These are phyloP conservation scores for Pseudevernia furfuracea DNA, from an alignment of 495 filamentous ascomycete species.

Conservation along the genomic window DNA sequence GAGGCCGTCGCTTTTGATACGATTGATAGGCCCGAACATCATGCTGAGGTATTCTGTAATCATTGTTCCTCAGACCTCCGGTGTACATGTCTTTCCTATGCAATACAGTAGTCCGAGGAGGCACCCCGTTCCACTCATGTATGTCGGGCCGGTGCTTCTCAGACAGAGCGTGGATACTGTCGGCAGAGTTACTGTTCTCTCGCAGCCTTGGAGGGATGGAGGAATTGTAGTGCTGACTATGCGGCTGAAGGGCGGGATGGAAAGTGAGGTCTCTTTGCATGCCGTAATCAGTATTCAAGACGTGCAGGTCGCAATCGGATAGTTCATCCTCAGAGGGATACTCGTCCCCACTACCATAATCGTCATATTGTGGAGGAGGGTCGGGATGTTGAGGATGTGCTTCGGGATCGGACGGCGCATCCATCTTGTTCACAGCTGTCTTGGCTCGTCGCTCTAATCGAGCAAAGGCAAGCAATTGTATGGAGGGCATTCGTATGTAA, in stretches of 20 bases:
- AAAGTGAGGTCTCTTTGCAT: slow-evolving; percentile 19
- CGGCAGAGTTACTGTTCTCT: slow-evolving; percentile 7
- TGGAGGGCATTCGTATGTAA: neutral
- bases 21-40: slow-evolving; percentile 24
- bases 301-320: slow-evolving; percentile 17
- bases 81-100: slow-evolving; percentile 5
- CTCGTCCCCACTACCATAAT: slow-evolving; percentile 8
- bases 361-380: neutral
- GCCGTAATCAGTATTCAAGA: slow-evolving; percentile 21
- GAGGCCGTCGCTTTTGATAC: slow-evolving; percentile 27
- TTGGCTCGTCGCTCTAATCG: neutral
- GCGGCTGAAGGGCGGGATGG: slow-evolving; percentile 8
- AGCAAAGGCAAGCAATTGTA: neutral
- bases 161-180: slow-evolving; percentile 11
- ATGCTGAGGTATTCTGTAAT: slow-evolving; percentile 11
- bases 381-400: neutral
- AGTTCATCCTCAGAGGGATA: slow-evolving; percentile 23
- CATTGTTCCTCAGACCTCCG: slow-evolving; percentile 2
- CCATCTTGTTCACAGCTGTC: slow-evolving; percentile 6
- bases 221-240: slow-evolving; percentile 5
- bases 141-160: slow-evolving; percentile 14
- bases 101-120: slow-evolving; percentile 9
- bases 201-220: neutral
- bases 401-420: neutral
- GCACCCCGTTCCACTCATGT: slow-evolving; percentile 8